phyloP scores from a whole-genome alignment of 208 protist species.

The Leishmania arabica region DNA sequence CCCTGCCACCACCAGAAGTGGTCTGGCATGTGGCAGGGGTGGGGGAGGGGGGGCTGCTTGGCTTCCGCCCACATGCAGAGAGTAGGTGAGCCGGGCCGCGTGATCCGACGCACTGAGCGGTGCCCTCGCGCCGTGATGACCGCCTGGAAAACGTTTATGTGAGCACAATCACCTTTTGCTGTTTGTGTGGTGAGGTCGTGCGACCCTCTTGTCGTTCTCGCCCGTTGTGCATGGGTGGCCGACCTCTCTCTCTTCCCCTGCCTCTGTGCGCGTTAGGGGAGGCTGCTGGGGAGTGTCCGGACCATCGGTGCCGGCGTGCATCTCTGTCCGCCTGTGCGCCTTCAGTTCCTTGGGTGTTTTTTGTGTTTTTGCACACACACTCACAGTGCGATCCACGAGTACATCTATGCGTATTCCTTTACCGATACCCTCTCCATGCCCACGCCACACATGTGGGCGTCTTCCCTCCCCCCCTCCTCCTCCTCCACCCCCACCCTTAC shows the following conservation, averaged over 20 bases:
- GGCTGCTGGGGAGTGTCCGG: not conserved
- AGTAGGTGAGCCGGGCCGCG: not conserved
- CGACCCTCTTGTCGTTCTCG: not conserved
- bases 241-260: not conserved
- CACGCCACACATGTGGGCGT: not conserved
- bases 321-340: not conserved
- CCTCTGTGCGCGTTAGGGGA: not conserved
- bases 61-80: not conserved
- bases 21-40: not conserved
- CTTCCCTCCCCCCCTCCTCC: too few relatives aligned
- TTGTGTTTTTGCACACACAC: not conserved
- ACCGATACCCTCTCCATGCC: not conserved
- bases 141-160: not conserved
- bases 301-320: not conserved
- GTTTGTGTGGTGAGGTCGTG: not conserved
- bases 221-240: not conserved
- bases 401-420: not conserved
- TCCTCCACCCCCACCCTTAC: not conserved
- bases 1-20: not conserved
- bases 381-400: not conserved
- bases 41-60: not conserved
- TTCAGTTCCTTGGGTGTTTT: too few relatives aligned
- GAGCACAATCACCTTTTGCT: not conserved
- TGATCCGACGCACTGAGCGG: too few relatives aligned
- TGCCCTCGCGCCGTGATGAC: too few relatives aligned